Evolutionary conservation across 345 rosid species (phyloP).

Genomic region (Kandelia obovata): DNA sequence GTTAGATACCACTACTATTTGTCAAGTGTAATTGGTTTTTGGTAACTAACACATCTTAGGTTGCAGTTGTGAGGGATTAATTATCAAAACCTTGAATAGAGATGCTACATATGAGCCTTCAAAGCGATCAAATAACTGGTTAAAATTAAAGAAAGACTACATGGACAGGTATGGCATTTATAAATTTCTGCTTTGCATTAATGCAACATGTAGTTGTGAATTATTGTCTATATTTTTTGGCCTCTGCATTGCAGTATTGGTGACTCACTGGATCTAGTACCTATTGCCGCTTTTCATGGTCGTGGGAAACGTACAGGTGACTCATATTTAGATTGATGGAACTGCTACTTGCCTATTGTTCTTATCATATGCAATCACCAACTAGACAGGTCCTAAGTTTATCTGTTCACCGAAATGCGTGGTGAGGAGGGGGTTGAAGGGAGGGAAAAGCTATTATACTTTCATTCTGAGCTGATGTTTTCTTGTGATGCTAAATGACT

Average conservation of each 20-base stretch:
- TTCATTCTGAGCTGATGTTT: slow-evolving; percentile 11
- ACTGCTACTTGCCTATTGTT: background rate
- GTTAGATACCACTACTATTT: background rate
- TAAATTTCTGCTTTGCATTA: background rate
- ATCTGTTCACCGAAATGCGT: background rate
- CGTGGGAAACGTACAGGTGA: slow-evolving; percentile 92
- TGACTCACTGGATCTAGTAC: slow-evolving; percentile 90
- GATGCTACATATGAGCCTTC: slow-evolving; percentile 99
- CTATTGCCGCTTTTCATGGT: slow-evolving; percentile 94
- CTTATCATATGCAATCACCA: background rate
- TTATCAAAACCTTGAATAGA: slow-evolving; percentile 77
- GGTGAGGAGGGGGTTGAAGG: background rate
- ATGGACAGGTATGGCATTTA: slow-evolving; percentile 62
- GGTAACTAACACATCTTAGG: slow-evolving; percentile 10
- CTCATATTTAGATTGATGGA: slow-evolving; percentile 4
- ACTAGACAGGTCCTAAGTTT: background rate
- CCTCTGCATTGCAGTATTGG: slow-evolving; percentile 58
- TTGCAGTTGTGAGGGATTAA: slow-evolving; percentile 93
- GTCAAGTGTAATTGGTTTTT: background rate
- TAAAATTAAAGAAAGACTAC: slow-evolving; percentile 93
- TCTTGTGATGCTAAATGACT: slow-evolving; percentile 18
- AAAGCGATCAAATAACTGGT: slow-evolving; percentile 86
- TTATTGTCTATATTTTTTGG: background rate
- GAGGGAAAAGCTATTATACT: background rate
- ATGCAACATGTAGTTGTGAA: too few relatives aligned